A percentile compares a stretch with the other conserved stretches of the same genome.
Conservation (phyloP, 768 basidiomycete genomes). For the Amanita rubescens region DNA sequence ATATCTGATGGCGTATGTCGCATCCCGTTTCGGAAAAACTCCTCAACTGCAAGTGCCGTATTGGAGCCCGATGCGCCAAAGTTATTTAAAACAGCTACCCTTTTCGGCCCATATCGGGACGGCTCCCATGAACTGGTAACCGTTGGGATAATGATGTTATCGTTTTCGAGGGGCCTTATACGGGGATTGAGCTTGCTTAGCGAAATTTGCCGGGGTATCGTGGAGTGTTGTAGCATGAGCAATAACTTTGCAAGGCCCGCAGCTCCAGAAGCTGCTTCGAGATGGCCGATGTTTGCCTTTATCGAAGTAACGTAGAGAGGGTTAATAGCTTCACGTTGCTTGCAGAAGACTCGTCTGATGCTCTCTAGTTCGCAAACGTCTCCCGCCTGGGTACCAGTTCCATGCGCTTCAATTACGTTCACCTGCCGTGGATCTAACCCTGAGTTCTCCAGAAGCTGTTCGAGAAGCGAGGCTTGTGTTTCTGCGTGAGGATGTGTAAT, state of each 20-base stretch:
- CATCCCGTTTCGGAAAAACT: constrained; percentile 16
- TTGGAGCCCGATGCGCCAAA: constrained; percentile 76
- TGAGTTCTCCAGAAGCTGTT: constrained; percentile 35
- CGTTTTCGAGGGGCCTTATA: constrained; percentile 39
- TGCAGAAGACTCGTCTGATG: constrained; percentile 47
- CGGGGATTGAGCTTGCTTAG: constrained; percentile 48
- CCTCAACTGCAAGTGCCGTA: constrained; percentile 53
- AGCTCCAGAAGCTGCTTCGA: constrained; percentile 70
- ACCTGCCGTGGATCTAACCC: constrained; percentile 39
- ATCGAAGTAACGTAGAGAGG: constrained; percentile 61
- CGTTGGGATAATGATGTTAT: constrained; percentile 43
- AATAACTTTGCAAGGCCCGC: constrained; percentile 65
- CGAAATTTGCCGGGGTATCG: constrained; percentile 57
- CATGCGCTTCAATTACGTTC: constrained; percentile 67
- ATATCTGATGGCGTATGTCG: neutral
- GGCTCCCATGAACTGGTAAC: constrained; percentile 33
- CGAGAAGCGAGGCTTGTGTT: constrained; percentile 53
- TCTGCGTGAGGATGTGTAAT: constrained; percentile 68
- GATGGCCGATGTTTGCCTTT: constrained; percentile 70
- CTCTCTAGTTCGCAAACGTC: constrained; percentile 61
- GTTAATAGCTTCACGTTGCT: constrained; percentile 32
- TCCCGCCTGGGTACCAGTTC: constrained; percentile 66
- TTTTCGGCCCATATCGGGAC: constrained; percentile 23
- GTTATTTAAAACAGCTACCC: constrained; percentile 61
- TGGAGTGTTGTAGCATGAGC: constrained; percentile 52